These are phyloP conservation scores for Ophiostoma piceae DNA, from an alignment of 2,329 filamentous ascomycete genomes.

Conservation along the genomic window DNA sequence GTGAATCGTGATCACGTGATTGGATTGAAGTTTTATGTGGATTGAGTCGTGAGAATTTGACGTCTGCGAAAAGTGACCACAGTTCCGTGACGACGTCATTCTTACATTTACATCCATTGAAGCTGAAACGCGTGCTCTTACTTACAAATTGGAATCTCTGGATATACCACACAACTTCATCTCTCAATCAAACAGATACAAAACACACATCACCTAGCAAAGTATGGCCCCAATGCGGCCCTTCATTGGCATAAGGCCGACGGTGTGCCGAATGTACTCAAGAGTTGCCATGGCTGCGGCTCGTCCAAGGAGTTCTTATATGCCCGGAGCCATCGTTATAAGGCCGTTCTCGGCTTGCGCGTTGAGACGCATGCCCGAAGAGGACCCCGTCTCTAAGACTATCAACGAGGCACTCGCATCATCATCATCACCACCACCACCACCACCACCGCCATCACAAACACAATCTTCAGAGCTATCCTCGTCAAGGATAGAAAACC, in stretches of 20 bases:
- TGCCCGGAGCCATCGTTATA: too few species aligned
- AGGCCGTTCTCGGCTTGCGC: background rate
- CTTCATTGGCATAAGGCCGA: background rate
- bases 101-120: background rate
- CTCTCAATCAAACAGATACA: background rate
- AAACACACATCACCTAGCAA: background rate
- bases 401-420: background rate
- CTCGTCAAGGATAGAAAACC: background rate
- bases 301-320: background rate
- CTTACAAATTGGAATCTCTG: background rate
- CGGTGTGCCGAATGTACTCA: background rate
- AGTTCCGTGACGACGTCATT: background rate
- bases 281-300: background rate
- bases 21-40: background rate
- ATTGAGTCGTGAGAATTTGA: constrained; percentile 1
- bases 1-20: background rate
- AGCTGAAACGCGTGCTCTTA: background rate
- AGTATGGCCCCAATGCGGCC: background rate
- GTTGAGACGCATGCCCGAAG: background rate
- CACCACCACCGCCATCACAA: background rate
- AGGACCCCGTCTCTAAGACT: background rate
- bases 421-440: background rate
- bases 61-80: background rate
- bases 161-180: background rate
- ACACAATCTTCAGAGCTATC: background rate